Base-by-base conservation (phyloP, 2,329 filamentous ascomycete species). In the Aspergillus neotritici region DNA sequence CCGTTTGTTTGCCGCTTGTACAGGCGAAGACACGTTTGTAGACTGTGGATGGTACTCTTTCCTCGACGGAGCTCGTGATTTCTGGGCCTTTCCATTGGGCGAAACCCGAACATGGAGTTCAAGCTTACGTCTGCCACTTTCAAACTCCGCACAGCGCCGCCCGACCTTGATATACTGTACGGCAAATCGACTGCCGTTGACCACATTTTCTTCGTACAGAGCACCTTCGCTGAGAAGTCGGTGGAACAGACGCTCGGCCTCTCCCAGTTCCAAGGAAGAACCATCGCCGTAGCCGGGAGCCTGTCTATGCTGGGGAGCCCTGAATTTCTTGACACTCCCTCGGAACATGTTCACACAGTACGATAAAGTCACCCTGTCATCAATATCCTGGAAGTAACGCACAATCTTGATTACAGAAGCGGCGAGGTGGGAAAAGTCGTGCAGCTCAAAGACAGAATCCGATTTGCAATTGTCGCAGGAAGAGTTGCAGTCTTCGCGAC, bases 391-490 rank as follows among this genome's bases (percentile, higher is more conserved):
- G 5, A 82, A 68, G 45, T 76, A 67, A 31, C 70, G 63, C 17
- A 94, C 82, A 39, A 94, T 75, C 21, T 72, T 71, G 38, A 97
- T 73, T 3, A 83, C 87, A 41, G 81, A 78, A 44, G 78, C 68
- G 5, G 90, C 91, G 56, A 86, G 80, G 12, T 82, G 69, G 10
- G 87, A 89, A 54, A 91, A 85, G 66, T 97, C 89, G 45, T 80
- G 76, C 40, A 77, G 73, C 54, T 89, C 82, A 57, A 88, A 93
- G 3, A 76, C 75, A 35, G 79, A 73, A 16, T 80, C 81, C 3
- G 83, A 86, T 51, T 77, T 80, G 73, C 93, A 98, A 61, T 95
- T 97, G 70, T 98, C 94, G 65, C 93, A 98, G 1, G 76, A 78
- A 39, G 78, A 74, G 37, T 80, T 73, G 66, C 93, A 98, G 40